Evolutionary conservation across 208 protist genomes (phyloP).

Genomic region (Leishmania tarentolae): DNA sequence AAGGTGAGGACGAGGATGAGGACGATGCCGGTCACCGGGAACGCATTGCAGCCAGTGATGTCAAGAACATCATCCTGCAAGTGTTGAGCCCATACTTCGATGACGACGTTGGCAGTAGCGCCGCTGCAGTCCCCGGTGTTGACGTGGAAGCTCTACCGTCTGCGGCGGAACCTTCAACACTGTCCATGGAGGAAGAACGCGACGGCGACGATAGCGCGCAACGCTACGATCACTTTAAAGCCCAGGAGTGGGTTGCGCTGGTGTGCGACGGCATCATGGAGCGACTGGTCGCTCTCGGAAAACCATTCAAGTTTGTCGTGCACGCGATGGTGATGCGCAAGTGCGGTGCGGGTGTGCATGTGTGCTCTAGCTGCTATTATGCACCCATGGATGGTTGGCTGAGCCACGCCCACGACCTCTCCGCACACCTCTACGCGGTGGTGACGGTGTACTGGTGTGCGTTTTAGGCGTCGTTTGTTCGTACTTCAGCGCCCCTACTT

Average conservation of each 20-base stretch:
- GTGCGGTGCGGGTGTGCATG: conserved; percentile 80
- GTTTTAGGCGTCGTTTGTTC: conserved; percentile 39
- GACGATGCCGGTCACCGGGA: conserved; percentile 34
- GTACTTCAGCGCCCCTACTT: background rate
- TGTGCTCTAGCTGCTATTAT: conserved; percentile 87
- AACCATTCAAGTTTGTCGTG: conserved; percentile 89
- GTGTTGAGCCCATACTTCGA: conserved; percentile 84
- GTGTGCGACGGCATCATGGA: conserved; percentile 89
- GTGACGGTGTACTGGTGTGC: conserved; percentile 88
- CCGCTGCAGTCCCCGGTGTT: conserved; percentile 11
- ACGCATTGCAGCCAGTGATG: conserved; percentile 71
- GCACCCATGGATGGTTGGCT: conserved; percentile 80
- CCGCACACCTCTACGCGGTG: conserved; percentile 76
- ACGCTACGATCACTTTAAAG: conserved; percentile 82
- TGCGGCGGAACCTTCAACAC: background rate
- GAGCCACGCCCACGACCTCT: conserved; percentile 88
- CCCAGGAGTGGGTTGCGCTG: conserved; percentile 70
- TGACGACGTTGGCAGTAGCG: conserved; percentile 61
- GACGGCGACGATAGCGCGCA: conserved; percentile 58
- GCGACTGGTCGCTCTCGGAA: conserved; percentile 67
- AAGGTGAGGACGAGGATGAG: conserved; percentile 25
- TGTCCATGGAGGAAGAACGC: conserved; percentile 16
- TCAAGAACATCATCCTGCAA: conserved; percentile 90
- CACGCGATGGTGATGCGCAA: conserved; percentile 87
- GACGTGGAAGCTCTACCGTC: conserved; percentile 1